Base-by-base conservation (phyloP, 352 stramenopile genomes). In the Globisporangium splendens region DNA sequence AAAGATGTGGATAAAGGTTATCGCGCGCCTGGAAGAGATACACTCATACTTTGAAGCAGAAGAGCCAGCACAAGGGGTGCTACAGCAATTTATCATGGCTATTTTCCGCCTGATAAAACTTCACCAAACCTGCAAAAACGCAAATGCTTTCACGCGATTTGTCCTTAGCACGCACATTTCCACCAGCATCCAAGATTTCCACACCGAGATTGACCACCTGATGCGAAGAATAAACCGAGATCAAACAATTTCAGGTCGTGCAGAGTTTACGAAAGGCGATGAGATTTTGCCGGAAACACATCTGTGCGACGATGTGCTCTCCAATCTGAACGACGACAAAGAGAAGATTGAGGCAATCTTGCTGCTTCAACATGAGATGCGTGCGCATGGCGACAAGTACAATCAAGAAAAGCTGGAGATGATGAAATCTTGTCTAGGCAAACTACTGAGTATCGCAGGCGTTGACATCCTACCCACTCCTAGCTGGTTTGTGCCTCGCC, bases 401-500 rank as follows among this genome's bases (percentile, higher is more conserved):
- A 50, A 39, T 14, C 39, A 58, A n/a, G 10, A 8, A 18, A 50
- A 18, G 11, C 52, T 58, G n/a, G 52, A 15, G n/a, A 18, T 58
- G 21, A 49, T 58, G 18, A 22, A 49, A 31, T 35, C 39, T 7
- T 58, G 52, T 50, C 41, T 58, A 13, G 41, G 43, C 41, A 58
- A 39, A n/a, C 39, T 50, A 15, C 11, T 28, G 41, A 50, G 20
- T 18, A 18, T 58, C 3, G 48, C 24, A 1, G 24, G 42, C 15
- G n/a, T 50, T 3, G 39, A 50, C 11, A 22, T 50, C 1, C 52
- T 18, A 15, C 22, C 52, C 3, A 50, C 12, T 13, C 52, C 39
- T 0, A 35, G 41, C 8, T 58, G 78, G 65, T 93, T 93, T 56
- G 66, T 97, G 83, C 35, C 97, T 58, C 56, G 96, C 75, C 24